Conservation (phyloP, 768 basidiomycete species). For the Gymnopilus junonius region DNA sequence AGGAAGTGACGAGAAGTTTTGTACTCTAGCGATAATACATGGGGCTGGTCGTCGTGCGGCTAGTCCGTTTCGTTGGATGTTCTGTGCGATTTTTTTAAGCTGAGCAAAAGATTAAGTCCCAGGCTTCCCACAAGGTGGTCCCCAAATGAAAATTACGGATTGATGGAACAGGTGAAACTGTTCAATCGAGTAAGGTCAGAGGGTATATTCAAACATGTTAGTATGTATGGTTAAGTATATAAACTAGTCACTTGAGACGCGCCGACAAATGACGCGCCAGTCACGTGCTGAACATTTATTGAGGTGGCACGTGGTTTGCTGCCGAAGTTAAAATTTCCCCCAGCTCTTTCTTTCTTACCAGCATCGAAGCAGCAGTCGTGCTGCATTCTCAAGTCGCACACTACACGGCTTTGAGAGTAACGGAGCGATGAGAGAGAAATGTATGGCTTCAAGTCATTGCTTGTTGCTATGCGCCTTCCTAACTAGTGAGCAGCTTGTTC, state of each 20-base stretch:
- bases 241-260: too few species aligned
- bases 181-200: too few species aligned
- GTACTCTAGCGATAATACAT: conserved; percentile 8
- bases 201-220: too few species aligned
- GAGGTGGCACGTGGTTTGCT: not conserved
- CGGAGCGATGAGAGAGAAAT: conserved; percentile 33
- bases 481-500: not conserved
- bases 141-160: too few species aligned
- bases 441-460: not conserved
- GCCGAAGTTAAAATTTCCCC: not conserved
- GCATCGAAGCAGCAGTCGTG: conserved; percentile 33
- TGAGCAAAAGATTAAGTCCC: not conserved
- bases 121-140: too few species aligned
- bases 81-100: not conserved
- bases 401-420: conserved; percentile 30
- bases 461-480: not conserved
- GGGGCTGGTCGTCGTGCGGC: conserved; percentile 19
- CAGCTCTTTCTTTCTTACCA: conserved; percentile 8
- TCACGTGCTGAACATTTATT: not conserved
- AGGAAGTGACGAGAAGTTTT: not conserved
- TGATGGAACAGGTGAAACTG: too few species aligned
- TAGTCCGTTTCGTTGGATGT: conserved; percentile 2
- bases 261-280: too few species aligned
- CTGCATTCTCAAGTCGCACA: conserved; percentile 31
- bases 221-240: too few species aligned